Percentiles rank a stretch among this genome's conserved stretches.
These are phyloP conservation scores for Hyphodiscus hymeniophilus DNA, from an alignment of 495 filamentous ascomycete genomes.

Conservation along the genomic window DNA sequence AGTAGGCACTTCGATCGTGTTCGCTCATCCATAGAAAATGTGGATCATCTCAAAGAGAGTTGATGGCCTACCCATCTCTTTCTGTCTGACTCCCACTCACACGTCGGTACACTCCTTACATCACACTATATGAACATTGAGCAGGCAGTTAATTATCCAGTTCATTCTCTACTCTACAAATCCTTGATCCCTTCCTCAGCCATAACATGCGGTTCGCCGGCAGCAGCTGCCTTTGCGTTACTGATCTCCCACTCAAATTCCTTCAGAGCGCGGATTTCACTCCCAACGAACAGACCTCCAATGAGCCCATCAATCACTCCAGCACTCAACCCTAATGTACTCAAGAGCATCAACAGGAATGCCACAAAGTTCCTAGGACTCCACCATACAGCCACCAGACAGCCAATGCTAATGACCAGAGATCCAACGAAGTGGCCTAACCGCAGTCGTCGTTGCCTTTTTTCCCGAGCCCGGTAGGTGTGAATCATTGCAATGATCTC, in stretches of 20 bases:
- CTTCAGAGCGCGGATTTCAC: conserved; percentile 73
- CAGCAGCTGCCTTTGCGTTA: conserved; percentile 46
- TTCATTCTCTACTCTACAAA: conserved; percentile 9
- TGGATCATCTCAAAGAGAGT: too few relatives aligned
- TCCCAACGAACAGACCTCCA: conserved; percentile 75
- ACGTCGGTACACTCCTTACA: too few relatives aligned
- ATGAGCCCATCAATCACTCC: conserved; percentile 80
- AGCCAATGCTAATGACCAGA: conserved; percentile 56
- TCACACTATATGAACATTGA: too few relatives aligned
- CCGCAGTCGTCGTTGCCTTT: conserved; percentile 58
- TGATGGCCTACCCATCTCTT: too few relatives aligned
- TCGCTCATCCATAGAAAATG: too few relatives aligned
- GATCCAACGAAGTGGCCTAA: conserved; percentile 64
- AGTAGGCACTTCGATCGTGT: too few relatives aligned
- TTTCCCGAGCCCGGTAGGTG: conserved; percentile 59
- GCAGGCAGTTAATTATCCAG: too few relatives aligned
- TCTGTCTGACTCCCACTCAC: too few relatives aligned
- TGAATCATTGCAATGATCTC: conserved; percentile 60
- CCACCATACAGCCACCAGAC: conserved; percentile 81
- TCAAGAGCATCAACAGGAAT: conserved; percentile 73
- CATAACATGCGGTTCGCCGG: conserved; percentile 10
- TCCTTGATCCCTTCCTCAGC: conserved; percentile 20
- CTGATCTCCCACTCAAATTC: conserved; percentile 94
- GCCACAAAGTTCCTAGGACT: conserved; percentile 62
- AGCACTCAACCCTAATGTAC: conserved; percentile 63